These are phyloP conservation scores for Pichia nanzhaoensis DNA, from an alignment of 805 yeast species.

Conservation along the genomic window DNA sequence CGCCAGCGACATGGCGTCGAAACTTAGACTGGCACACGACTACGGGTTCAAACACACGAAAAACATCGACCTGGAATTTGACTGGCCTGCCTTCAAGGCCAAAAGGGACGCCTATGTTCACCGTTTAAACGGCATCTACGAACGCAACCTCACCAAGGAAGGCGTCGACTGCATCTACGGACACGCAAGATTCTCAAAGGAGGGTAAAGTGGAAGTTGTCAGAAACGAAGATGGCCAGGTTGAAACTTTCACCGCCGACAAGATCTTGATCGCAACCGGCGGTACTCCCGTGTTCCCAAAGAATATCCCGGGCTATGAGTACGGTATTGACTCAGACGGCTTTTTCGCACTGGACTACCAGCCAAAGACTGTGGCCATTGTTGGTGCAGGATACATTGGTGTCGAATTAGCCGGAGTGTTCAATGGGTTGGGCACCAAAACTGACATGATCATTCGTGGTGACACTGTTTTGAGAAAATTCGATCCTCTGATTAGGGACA, in stretches of 20 bases:
- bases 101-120: slow-evolving; percentile 89
- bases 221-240: slow-evolving; percentile 53
- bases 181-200: slow-evolving; percentile 67
- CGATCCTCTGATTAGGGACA: slow-evolving; percentile 71
- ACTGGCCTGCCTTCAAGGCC: slow-evolving; percentile 75
- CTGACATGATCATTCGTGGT: slow-evolving; percentile 85
- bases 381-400: slow-evolving; percentile 98
- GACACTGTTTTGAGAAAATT: slow-evolving; percentile 85
- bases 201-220: slow-evolving; percentile 73
- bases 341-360: slow-evolving; percentile 75
- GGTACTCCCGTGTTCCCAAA: slow-evolving; percentile 74
- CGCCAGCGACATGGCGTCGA: slow-evolving; percentile 83
- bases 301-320: slow-evolving; percentile 69
- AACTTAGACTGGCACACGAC: slow-evolving; percentile 64
- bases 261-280: slow-evolving; percentile 87
- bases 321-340: slow-evolving; percentile 84
- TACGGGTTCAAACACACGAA: slow-evolving; percentile 67
- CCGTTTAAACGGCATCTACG: slow-evolving; percentile 90
- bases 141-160: slow-evolving; percentile 77
- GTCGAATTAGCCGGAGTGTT: slow-evolving; percentile 94
- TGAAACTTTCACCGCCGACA: slow-evolving; percentile 63
- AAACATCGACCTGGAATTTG: slow-evolving; percentile 80
- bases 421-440: slow-evolving; percentile 78
- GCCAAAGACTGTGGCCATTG: slow-evolving; percentile 89
- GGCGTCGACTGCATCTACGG: slow-evolving; percentile 86